Evolutionary conservation across 176 grass and related monocot species (phyloP).

Genomic region (Secale cereale): DNA sequence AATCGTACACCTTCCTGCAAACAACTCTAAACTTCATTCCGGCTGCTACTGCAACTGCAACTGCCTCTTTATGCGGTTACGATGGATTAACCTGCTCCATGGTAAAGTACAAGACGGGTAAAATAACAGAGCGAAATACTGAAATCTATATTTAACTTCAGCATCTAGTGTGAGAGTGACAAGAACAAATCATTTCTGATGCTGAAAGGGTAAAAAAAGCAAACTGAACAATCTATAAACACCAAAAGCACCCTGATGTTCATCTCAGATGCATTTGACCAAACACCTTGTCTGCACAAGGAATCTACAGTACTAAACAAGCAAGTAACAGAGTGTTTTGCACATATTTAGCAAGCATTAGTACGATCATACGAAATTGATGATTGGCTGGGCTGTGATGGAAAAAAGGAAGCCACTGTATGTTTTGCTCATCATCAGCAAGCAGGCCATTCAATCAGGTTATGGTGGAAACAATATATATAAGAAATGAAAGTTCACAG

Average conservation of each 20-base stretch:
- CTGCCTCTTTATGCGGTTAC: not conserved
- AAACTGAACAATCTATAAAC: not conserved
- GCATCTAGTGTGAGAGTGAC: not conserved
- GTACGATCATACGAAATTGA: too few species aligned
- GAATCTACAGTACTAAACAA: not conserved
- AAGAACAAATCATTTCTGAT: not conserved
- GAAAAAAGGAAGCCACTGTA: not conserved
- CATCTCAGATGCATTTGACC: slow-evolving; percentile 10
- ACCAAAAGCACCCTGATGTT: not conserved
- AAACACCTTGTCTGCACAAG: not conserved
- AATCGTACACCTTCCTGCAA: slow-evolving; percentile 39
- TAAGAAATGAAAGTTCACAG: too few species aligned
- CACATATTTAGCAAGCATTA: not conserved
- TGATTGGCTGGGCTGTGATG: too few species aligned
- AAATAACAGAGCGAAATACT: not conserved
- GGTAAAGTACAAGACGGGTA: not conserved
- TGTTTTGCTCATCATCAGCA: not conserved
- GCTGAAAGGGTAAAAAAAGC: not conserved
- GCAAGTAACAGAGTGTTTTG: not conserved
- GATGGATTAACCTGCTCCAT: not conserved
- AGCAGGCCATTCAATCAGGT: not conserved
- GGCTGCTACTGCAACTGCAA: not conserved
- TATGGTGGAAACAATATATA: too few species aligned
- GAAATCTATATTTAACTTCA: not conserved
- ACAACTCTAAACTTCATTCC: slow-evolving; percentile 59